Percentiles rank a stretch among this genome's conserved stretches.
Evolutionary conservation across 768 basidiomycete species (phyloP).

Genomic region (Cystobasidiopsis lactophilus): DNA sequence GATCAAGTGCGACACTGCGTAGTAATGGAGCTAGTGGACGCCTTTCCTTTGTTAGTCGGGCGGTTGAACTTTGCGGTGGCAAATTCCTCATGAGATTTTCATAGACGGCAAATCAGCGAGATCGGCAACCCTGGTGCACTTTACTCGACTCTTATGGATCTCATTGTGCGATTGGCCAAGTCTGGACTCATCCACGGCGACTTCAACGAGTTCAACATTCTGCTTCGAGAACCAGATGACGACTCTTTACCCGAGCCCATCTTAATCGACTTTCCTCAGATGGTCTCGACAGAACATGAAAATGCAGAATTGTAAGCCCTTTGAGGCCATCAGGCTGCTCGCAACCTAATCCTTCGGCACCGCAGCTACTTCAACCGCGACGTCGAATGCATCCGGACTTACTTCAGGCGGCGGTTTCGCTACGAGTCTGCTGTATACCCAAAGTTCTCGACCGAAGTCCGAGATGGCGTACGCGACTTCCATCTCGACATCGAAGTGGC

Average conservation of each 20-base stretch:
- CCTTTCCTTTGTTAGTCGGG: conserved; percentile 61
- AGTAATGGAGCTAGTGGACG: conserved; percentile 87
- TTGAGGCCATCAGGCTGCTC: background rate
- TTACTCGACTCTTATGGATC: conserved; percentile 79
- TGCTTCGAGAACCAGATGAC: conserved; percentile 40
- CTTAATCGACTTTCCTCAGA: conserved; percentile 97
- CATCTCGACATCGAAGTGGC: conserved; percentile 72
- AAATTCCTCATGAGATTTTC: background rate
- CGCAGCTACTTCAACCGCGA: conserved; percentile 94
- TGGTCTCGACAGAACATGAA: conserved; percentile 89
- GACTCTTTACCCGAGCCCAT: conserved; percentile 29
- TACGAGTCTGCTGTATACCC: conserved; percentile 84
- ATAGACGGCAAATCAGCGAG: conserved; percentile 65
- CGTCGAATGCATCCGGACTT: conserved; percentile 82
- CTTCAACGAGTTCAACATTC: conserved; percentile 97
- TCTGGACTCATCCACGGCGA: conserved; percentile 96
- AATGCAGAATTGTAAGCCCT: conserved; percentile 76
- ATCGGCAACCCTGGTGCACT: conserved; percentile 68
- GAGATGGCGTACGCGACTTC: conserved; percentile 36
- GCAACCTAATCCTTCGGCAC: background rate
- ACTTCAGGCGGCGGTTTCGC: conserved; percentile 72
- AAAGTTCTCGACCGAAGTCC: conserved; percentile 37
- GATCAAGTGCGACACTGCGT: conserved; percentile 90
- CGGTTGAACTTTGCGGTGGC: background rate
- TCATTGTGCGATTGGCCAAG: conserved; percentile 81